Percentiles rank a stretch among this genome's conserved stretches.
These are phyloP conservation scores for Mycena rebaudengoi DNA, from an alignment of 768 basidiomycete species.

Conservation along the genomic window DNA sequence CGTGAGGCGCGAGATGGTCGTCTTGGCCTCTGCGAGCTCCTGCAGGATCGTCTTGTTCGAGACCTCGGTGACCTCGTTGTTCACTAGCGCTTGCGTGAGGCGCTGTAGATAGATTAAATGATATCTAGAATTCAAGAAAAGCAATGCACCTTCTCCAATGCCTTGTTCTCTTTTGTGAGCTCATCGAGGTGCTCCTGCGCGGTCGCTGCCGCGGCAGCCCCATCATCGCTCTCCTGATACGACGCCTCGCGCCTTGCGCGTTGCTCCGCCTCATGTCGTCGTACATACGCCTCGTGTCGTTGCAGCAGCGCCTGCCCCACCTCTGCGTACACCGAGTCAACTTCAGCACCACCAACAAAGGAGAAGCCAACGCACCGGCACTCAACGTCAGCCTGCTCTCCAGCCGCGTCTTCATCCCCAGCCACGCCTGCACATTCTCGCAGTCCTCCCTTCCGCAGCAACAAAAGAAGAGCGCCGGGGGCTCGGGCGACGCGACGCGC, in stretches of 20 bases:
- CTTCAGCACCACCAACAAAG: constrained; percentile 3
- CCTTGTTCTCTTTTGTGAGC: constrained; percentile 64
- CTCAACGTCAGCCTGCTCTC: constrained; percentile 84
- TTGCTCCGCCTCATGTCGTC: constrained; percentile 59
- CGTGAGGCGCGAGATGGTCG: constrained; percentile 70
- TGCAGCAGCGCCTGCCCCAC: constrained; percentile 90
- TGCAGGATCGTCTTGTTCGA: constrained; percentile 78
- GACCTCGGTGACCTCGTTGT: constrained; percentile 82
- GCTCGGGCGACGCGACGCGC: constrained; percentile 78
- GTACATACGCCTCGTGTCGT: constrained; percentile 87
- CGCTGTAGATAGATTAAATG: constrained; percentile 52
- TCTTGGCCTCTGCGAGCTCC: constrained; percentile 79
- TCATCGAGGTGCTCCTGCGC: constrained; percentile 45
- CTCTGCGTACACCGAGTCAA: constrained; percentile 55
- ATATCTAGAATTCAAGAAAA: background rate
- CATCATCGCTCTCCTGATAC: constrained; percentile 12
- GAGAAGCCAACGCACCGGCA: constrained; percentile 64
- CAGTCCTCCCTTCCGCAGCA: constrained; percentile 76
- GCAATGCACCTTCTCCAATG: constrained; percentile 63
- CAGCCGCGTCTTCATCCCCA: constrained; percentile 69
- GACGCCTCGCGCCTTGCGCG: constrained; percentile 15
- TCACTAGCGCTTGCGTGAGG: constrained; percentile 79
- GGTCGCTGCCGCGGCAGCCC: constrained; percentile 25
- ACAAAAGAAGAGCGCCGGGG: constrained; percentile 58
- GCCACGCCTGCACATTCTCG: constrained; percentile 70